Conservation (phyloP, 2,329 filamentous ascomycete species). For the Macrophomina tecta region DNA sequence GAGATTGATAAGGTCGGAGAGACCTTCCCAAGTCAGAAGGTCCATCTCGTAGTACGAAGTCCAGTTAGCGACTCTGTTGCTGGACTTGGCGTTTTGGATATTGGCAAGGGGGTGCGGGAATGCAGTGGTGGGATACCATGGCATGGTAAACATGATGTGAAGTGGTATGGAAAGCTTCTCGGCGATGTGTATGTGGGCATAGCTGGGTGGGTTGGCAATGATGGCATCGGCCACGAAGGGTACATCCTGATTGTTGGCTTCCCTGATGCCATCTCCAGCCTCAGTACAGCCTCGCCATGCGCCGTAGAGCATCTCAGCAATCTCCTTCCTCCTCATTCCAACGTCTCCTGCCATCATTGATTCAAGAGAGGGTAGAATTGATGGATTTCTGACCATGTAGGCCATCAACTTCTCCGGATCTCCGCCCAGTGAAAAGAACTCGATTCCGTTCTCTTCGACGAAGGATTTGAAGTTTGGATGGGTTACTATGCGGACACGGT, state of each 20-base stretch:
- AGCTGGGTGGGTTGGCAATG: slow-evolving; percentile 79
- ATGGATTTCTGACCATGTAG: slow-evolving; percentile 86
- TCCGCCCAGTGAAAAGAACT: slow-evolving; percentile 82
- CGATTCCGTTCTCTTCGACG: slow-evolving; percentile 74
- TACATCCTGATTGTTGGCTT: slow-evolving; percentile 43
- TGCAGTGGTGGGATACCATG: slow-evolving; percentile 74
- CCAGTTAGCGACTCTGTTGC: slow-evolving; percentile 76
- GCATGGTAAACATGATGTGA: slow-evolving; percentile 91
- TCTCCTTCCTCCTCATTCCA: slow-evolving; percentile 67
- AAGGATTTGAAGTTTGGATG: slow-evolving; percentile 80
- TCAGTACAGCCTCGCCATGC: slow-evolving; percentile 82
- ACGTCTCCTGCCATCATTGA: slow-evolving; percentile 77
- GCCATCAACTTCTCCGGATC: slow-evolving; percentile 83
- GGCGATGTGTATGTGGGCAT: slow-evolving; percentile 76
- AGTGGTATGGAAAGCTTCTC: slow-evolving; percentile 76
- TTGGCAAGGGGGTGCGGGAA: slow-evolving; percentile 81
- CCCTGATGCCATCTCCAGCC: not conserved
- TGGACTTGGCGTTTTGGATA: slow-evolving; percentile 74
- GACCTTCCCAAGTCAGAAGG: slow-evolving; percentile 61
- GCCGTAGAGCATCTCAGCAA: slow-evolving; percentile 83
- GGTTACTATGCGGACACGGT: slow-evolving; percentile 78
- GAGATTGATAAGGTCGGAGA: slow-evolving; percentile 78
- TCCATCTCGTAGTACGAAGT: slow-evolving; percentile 77
- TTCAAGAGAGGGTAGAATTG: slow-evolving; percentile 75
- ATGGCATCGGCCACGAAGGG: slow-evolving; percentile 84